Evolutionary conservation across 2,329 filamentous ascomycete genomes (phyloP).

Genomic region (Torrubiellomyces zombiae): DNA sequence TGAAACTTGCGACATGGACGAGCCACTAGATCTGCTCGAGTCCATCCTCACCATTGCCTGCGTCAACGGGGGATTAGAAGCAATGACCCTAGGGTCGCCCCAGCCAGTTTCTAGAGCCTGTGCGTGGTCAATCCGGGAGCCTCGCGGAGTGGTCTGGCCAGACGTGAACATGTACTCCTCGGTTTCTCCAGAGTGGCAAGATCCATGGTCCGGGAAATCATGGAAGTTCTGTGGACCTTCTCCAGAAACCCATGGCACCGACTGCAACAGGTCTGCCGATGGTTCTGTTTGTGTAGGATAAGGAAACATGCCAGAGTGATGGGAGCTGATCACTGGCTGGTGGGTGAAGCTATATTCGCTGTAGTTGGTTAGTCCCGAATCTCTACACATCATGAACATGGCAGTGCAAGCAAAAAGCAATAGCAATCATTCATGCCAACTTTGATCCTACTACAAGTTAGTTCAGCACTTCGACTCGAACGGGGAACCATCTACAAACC

Average conservation of each 20-base stretch:
- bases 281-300: conserved; percentile 45
- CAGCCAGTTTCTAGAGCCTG: conserved; percentile 32
- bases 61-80: conserved; percentile 14
- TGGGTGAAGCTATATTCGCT: conserved; percentile 41
- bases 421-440: conserved; percentile 30
- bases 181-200: conserved; percentile 31
- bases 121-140: conserved; percentile 26
- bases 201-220: conserved; percentile 33
- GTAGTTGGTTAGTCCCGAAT: conserved; percentile 39
- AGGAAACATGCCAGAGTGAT: conserved; percentile 35
- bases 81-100: conserved; percentile 21
- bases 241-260: conserved; percentile 39
- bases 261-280: conserved; percentile 35
- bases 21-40: conserved; percentile 22
- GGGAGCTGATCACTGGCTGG: conserved; percentile 32
- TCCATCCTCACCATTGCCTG: conserved; percentile 22
- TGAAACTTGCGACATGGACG: conserved; percentile 32
- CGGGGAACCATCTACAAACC: conserved; percentile 13
- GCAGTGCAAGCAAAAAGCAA: conserved; percentile 14
- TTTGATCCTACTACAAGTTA: conserved; percentile 32
- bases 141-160: conserved; percentile 37
- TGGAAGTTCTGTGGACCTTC: conserved; percentile 45
- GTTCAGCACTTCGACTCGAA: conserved; percentile 6
- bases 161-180: conserved; percentile 39
- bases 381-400: conserved; percentile 16